phyloP scores from a whole-genome alignment of 495 filamentous ascomycete genomes.

The Neurospora sp. region DNA sequence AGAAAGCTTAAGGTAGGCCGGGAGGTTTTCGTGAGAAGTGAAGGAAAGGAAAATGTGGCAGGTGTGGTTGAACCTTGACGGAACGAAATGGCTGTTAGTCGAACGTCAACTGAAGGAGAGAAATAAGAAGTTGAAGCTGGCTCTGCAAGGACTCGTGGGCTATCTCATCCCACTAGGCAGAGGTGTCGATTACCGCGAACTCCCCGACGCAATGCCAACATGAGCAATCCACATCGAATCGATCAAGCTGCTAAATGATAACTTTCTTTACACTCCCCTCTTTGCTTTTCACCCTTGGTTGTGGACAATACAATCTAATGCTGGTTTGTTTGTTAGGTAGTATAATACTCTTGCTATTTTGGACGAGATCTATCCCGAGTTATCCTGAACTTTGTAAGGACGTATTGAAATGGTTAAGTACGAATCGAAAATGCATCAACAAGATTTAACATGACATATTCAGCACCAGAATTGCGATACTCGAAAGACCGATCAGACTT shows the following conservation, averaged over 20 bases:
- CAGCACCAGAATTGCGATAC: too few relatives aligned
- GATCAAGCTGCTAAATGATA: neutral
- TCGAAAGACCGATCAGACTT: too few relatives aligned
- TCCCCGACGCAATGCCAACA: neutral
- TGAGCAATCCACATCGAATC: neutral
- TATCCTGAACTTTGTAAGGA: too few relatives aligned
- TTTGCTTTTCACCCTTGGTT: neutral
- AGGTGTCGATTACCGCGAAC: neutral
- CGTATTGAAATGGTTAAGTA: too few relatives aligned
- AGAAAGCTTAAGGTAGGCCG: neutral
- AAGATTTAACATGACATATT: too few relatives aligned
- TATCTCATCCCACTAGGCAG: neutral
- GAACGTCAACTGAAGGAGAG: neutral
- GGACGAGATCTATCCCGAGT: too few relatives aligned
- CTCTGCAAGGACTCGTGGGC: neutral
- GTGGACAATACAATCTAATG: neutral
- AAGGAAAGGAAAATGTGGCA: neutral
- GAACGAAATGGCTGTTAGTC: neutral
- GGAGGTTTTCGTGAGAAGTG: neutral
- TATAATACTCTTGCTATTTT: too few relatives aligned
- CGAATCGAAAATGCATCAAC: too few relatives aligned
- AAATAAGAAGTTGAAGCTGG: neutral
- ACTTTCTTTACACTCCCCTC: neutral
- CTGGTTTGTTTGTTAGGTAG: neutral
- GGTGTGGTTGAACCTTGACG: neutral